Conservation (phyloP, 441 rosid species). For the Croton laevigatus region DNA sequence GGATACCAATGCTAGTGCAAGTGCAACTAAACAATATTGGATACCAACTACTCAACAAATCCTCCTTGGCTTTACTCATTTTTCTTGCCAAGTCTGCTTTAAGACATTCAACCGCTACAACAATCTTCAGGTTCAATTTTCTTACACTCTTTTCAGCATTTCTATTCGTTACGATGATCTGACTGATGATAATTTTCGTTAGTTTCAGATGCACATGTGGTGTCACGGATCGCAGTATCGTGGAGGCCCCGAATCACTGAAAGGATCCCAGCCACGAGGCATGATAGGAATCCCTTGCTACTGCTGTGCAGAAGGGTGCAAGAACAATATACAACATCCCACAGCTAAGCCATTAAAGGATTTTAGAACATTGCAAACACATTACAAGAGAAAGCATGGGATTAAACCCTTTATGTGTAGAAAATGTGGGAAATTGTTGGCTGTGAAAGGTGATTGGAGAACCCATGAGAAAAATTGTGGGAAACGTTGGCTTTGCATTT, state of each 20-base stretch:
- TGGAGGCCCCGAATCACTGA: constrained; percentile 68
- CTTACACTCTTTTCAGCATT: neutral
- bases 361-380: constrained; percentile 76
- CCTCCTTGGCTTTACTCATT: constrained; percentile 64
- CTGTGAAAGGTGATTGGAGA: constrained; percentile 86
- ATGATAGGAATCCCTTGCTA: constrained; percentile 74
- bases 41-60: constrained; percentile 78
- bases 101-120: constrained; percentile 91
- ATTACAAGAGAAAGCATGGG: constrained; percentile 84
- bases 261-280: constrained; percentile 67
- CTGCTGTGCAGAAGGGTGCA: constrained; percentile 76
- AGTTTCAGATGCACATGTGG: constrained; percentile 84
- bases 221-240: constrained; percentile 88
- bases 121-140: constrained; percentile 64
- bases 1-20: constrained; percentile 12
- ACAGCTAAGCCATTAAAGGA: constrained; percentile 77
- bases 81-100: constrained; percentile 74
- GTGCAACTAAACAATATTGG: constrained; percentile 54
- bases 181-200: neutral
- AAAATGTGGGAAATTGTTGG: constrained; percentile 69
- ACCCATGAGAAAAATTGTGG: constrained; percentile 93
- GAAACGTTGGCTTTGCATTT: constrained; percentile 82
- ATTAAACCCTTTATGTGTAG: constrained; percentile 61
- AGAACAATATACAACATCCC: constrained; percentile 71
- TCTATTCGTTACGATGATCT: neutral